A percentile compares a stretch with the other conserved stretches of the same genome.
phyloP scores from a whole-genome alignment of 139 green algal species.

The Zygnema circumcarinatum region DNA sequence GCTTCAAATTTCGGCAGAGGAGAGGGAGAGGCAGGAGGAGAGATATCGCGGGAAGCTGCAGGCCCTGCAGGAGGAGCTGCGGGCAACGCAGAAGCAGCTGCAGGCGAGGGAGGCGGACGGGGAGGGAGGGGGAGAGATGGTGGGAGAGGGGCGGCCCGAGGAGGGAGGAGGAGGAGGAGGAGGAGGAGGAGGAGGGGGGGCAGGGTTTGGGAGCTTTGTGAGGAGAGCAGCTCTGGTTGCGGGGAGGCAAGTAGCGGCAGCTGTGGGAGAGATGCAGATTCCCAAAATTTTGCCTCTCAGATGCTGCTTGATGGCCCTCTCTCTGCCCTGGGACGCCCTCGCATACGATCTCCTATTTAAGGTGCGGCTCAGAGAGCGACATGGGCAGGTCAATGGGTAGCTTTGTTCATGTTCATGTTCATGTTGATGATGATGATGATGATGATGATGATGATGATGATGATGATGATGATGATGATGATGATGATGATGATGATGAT shows the following conservation, averaged over 20 bases:
- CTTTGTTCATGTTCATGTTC: too few relatives aligned
- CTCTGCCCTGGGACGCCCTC: slow-evolving; percentile 52
- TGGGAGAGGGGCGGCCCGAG: background rate
- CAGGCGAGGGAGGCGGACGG: background rate
- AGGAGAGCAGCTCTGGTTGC: background rate
- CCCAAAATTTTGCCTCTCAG: slow-evolving; percentile 25
- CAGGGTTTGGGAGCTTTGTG: background rate
- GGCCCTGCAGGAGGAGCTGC: slow-evolving; percentile 20
- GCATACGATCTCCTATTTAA: slow-evolving; percentile 60
- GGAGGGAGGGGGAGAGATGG: slow-evolving; percentile 7
- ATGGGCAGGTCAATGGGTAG: too few relatives aligned
- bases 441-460: background rate
- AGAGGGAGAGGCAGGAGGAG: background rate
- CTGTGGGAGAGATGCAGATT: slow-evolving; percentile 9
- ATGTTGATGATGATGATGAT: background rate
- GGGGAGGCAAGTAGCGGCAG: background rate
- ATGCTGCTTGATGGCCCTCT: slow-evolving; percentile 54
- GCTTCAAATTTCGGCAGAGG: background rate
- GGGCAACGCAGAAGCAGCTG: slow-evolving; percentile 24
- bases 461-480: background rate
- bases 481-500: background rate
- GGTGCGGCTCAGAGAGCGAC: too few relatives aligned
- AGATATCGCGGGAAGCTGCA: background rate
- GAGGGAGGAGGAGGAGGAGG: slow-evolving; percentile 7
- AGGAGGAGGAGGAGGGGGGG: background rate